A percentile compares a stretch with the other conserved stretches of the same genome.
phyloP scores from a whole-genome alignment of 768 basidiomycete genomes.

The Naganishia onofrii region DNA sequence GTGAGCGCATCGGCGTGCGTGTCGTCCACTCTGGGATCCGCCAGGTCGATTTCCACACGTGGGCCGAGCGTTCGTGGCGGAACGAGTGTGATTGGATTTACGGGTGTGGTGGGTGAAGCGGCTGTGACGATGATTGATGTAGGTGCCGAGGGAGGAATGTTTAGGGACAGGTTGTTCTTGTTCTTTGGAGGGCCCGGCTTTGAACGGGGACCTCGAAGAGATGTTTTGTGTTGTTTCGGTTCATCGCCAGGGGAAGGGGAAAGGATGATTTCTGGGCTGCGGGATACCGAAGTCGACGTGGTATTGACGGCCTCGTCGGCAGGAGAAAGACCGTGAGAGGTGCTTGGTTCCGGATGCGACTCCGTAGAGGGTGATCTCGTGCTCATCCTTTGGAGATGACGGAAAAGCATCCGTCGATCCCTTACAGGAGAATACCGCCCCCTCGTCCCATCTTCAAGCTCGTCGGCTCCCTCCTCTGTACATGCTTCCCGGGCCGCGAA shows the following conservation, averaged over 20 bases:
- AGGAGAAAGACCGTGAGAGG: not conserved
- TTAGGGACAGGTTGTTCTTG: constrained; percentile 7
- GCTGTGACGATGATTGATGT: constrained; percentile 5
- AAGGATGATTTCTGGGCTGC: constrained; percentile 25
- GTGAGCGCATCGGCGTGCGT: constrained; percentile 36
- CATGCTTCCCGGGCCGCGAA: not conserved
- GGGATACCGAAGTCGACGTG: not conserved
- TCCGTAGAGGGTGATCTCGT: not conserved
- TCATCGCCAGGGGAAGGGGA: constrained; percentile 23
- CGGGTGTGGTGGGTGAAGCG: constrained; percentile 15
- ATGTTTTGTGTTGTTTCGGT: not conserved
- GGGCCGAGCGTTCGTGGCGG: constrained; percentile 34
- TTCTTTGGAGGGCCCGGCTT: not conserved
- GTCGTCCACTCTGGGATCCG: constrained; percentile 32
- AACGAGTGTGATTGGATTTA: constrained; percentile 35
- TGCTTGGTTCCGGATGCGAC: not conserved
- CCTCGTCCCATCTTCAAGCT: not conserved
- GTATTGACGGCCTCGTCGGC: not conserved
- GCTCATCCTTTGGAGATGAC: not conserved
- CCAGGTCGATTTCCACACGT: not conserved
- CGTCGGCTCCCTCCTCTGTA: not conserved
- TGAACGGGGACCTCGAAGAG: not conserved
- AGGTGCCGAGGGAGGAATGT: constrained; percentile 7
- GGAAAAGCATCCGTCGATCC: not conserved
- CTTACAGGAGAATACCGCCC: not conserved